Evolutionary conservation across 257 asterid species (phyloP).

Genomic region (Fraxinus quadrangulata): DNA sequence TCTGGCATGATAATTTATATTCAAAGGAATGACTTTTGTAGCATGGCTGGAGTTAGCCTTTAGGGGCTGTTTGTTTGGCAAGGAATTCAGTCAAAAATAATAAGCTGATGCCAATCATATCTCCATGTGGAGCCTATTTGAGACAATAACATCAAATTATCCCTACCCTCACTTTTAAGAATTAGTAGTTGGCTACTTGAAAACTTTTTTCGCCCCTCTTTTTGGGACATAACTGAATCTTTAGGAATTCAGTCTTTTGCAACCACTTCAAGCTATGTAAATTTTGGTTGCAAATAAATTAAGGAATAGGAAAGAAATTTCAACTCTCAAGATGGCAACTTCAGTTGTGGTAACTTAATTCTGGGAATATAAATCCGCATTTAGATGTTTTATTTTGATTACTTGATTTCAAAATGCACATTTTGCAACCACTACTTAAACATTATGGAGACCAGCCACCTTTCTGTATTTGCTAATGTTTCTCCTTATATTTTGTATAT

Average conservation of each 20-base stretch:
- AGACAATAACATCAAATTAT: no score
- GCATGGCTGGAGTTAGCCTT: no score
- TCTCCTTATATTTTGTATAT: neutral
- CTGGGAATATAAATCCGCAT: no score
- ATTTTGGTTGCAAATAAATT: neutral
- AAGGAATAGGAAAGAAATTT: neutral
- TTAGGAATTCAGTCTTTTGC: neutral
- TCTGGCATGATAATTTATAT: neutral
- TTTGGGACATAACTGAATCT: neutral
- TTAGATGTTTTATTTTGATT: no score
- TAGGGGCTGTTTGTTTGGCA: neutral
- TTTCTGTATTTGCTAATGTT: neutral
- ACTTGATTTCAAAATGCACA: no score
- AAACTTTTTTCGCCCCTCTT: neutral
- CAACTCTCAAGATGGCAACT: no score
- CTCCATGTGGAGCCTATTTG: no score
- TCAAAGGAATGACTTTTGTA: neutral
- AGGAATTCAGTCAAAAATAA: neutral
- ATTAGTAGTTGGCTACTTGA: neutral
- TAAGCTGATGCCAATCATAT: no score
- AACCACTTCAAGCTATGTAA: neutral
- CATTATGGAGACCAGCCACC: neutral
- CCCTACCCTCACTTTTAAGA: no score
- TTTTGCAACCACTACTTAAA: neutral
- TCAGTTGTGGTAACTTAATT: no score